Evolutionary conservation across 331 rosid genomes (phyloP), one percentile per base, ranked within the genome.

Genomic region (Stylosanthes scabra): DNA sequence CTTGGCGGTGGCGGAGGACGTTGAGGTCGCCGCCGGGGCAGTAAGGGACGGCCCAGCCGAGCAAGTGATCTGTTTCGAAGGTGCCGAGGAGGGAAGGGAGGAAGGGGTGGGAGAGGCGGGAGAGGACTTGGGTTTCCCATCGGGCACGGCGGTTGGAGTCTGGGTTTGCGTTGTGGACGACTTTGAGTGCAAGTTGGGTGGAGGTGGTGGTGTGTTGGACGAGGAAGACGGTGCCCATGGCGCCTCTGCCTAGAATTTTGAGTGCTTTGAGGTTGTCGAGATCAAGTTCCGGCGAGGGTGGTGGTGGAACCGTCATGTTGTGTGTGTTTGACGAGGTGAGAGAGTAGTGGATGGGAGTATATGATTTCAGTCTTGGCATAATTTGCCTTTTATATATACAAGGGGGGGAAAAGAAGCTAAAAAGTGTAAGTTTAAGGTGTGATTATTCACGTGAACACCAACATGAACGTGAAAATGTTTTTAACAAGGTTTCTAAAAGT

Each of bases 1-100:
- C 75, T 59, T 94, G 99, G 10, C 83, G 88, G 83, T 91, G 75
- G 2, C 97, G 99, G 71, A 94, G 97, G 66, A 72, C 86, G 77
- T 91, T 90, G 59, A 94, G 96, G 66, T 94, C 99, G 50, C 97
- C 97, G 3, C 99, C 99, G 5, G 97, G 87, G 61, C 99, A 94
- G 72, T 83, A 94, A 1, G 99, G 99, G 11, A 90, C 58, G 3
- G 93, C 96, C 97, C 96, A 94, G 9, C 83, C 96, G 13, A 94
- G 8, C n/a, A 84, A 79, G 1, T 74, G 80, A 0, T 78, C 70
- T 12, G 88, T 71, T 10, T 91, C 96, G 15, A 87, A 86, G 1
- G 81, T 76, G 0, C 90, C 96, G 0, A 89, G 16, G 3, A 94
- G 82, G 37, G 85, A 49, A 2, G 99, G 93, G 2, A 94, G 89